Evolutionary conservation across 306 rosid species (phyloP), one percentile per base, ranked within the genome.

Genomic region (Rubus parviflorus): DNA sequence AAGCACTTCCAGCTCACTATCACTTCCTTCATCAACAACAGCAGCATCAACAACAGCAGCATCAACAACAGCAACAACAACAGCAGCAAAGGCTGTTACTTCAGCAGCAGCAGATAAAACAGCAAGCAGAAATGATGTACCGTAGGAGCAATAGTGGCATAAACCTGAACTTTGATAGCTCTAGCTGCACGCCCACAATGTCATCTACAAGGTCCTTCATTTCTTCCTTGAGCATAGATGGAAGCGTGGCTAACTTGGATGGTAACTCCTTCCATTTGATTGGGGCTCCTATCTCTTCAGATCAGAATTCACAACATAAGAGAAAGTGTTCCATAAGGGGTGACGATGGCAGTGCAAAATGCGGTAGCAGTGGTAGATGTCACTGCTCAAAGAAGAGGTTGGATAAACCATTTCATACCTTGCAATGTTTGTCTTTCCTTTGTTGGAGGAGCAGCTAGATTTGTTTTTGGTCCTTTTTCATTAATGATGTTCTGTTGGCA

Each of bases 361-460:
- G 99, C 46, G 89, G 92, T 72, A 95, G 94, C 85, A 83, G 89
- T 85, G 70, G 94, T 73, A 92, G 94, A 86, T 96, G 99, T 56
- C 98, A 96, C 82, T 96, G 99, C 93, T 92, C 98, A 69, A 96
- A 93, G 92, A 96, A 96, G 87, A 96, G 99, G 98, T 96, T 78
- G 72, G 65, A 72, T 64, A n/a, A 40, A 19, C 19, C 42, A 52
- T 13, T 17, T 57, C 40, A 47, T 48, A 43, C 30, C 78, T 75
- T 75, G 37, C 19, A 38, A 42, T 62, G 49, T 62, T 67, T 69
- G 23, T 58, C 54, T 80, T 79, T 15, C 71, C 48, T 63, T 30
- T 19, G 56, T 49, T 75, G 46, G 65, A 77, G 43, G 25, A 20
- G 62, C 46, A 70, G 71, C 17, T 76, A 14, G 66, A 63, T 19